A percentile compares a stretch with the other conserved stretches of the same genome.
Evolutionary conservation across 768 basidiomycete genomes (phyloP).

Genomic region (Tylopilus rubrobrunneus): DNA sequence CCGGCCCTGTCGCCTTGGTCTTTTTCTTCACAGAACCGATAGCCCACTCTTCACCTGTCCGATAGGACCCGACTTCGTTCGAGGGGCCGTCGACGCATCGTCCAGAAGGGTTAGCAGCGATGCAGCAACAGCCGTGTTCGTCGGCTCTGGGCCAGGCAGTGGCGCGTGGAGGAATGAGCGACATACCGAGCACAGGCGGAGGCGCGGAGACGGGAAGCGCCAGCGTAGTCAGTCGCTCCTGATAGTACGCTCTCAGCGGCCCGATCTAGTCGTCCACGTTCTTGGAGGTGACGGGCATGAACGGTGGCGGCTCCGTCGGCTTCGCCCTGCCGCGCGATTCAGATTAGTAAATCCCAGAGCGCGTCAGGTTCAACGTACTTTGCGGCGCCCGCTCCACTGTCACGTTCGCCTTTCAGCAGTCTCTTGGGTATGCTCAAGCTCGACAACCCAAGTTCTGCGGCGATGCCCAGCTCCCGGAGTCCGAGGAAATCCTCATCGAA

Average conservation of each 20-base stretch:
- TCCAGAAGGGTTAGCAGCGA: slow-evolving; percentile 49
- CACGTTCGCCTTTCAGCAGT: slow-evolving; percentile 64
- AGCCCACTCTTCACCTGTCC: slow-evolving; percentile 60
- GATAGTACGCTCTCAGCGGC: slow-evolving; percentile 74
- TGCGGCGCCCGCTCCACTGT: slow-evolving; percentile 36
- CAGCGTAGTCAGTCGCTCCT: slow-evolving; percentile 47
- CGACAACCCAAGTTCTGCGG: slow-evolving; percentile 76
- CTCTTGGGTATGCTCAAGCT: slow-evolving; percentile 75
- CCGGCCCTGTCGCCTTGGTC: slow-evolving; percentile 23
- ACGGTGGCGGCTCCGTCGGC: slow-evolving; percentile 72
- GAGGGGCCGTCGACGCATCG: slow-evolving; percentile 54
- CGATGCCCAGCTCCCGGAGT: slow-evolving; percentile 82
- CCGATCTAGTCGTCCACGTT: slow-evolving; percentile 81
- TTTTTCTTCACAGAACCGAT: slow-evolving; percentile 62
- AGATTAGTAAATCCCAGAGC: slow-evolving; percentile 3
- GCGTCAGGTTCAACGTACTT: slow-evolving; percentile 41
- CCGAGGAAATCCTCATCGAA: slow-evolving; percentile 94
- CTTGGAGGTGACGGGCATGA: slow-evolving; percentile 63
- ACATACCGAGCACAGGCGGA: slow-evolving; percentile 12
- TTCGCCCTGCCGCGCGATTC: slow-evolving; percentile 42
- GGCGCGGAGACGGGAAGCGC: slow-evolving; percentile 17
- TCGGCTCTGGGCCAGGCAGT: background rate
- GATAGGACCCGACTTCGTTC: slow-evolving; percentile 73
- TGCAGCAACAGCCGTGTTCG: background rate
- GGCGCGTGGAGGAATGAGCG: slow-evolving; percentile 12